phyloP scores from a whole-genome alignment of 2,329 filamentous ascomycete genomes.

The Botrytis byssoidea region DNA sequence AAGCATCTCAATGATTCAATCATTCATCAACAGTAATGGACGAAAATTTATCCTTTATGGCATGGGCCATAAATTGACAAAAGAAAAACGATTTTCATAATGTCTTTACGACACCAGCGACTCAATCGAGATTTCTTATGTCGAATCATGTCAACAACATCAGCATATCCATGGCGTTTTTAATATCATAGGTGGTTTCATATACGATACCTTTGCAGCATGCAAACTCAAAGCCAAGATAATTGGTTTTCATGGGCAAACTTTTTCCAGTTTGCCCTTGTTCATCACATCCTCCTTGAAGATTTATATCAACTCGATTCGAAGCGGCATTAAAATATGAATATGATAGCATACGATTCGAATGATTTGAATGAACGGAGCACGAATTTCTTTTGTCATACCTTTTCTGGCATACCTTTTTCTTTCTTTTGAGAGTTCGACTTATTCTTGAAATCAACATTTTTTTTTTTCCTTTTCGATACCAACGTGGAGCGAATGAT shows the following conservation, averaged over 20 bases:
- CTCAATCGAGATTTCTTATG: conserved; percentile 17
- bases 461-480: conserved; percentile 2
- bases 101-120: conserved; percentile 20
- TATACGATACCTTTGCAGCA: conserved; percentile 21
- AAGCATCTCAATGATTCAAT: conserved; percentile 47
- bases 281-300: conserved; percentile 2
- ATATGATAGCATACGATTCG: conserved; percentile 15
- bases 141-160: conserved; percentile 17
- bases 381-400: conserved; percentile 21
- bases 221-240: conserved; percentile 10
- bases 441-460: neutral
- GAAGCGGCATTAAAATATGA: conserved; percentile 10
- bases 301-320: conserved; percentile 12
- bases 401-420: conserved; percentile 14
- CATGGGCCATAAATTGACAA: neutral
- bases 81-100: conserved; percentile 6
- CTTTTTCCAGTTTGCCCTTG: conserved; percentile 10
- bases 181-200: conserved; percentile 15
- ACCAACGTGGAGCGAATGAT: neutral
- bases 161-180: conserved; percentile 21
- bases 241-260: conserved; percentile 4
- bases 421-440: neutral
- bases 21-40: neutral
- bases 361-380: conserved; percentile 18
- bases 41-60: neutral